Conservation (phyloP, 2,329 filamentous ascomycete species). For the Mycocentrospora acerina region DNA sequence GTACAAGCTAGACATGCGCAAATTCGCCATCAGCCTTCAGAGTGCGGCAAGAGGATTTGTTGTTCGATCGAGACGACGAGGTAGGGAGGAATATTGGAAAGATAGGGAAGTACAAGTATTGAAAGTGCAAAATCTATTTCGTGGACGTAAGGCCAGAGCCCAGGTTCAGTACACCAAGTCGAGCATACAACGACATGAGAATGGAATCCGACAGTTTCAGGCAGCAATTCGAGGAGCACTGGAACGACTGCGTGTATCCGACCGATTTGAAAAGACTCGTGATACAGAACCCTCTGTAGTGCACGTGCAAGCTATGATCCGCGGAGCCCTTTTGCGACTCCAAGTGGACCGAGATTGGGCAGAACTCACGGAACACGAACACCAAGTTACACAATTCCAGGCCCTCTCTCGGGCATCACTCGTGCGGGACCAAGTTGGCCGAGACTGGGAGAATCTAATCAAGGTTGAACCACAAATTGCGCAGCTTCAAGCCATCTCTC, state of each 20-base stretch:
- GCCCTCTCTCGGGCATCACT: slow-evolving; percentile 46
- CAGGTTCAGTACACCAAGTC: slow-evolving; percentile 51
- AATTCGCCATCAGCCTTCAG: slow-evolving; percentile 78
- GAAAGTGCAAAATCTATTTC: slow-evolving; percentile 77
- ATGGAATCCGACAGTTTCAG: slow-evolving; percentile 55
- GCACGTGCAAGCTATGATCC: slow-evolving; percentile 56
- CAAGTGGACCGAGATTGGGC: slow-evolving; percentile 47
- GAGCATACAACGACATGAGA: slow-evolving; percentile 48
- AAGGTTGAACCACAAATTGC: slow-evolving; percentile 61
- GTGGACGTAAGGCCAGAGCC: slow-evolving; percentile 60
- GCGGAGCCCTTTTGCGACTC: slow-evolving; percentile 67
- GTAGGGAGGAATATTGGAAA: slow-evolving; percentile 68
- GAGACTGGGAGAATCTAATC: slow-evolving; percentile 21
- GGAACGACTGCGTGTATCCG: slow-evolving; percentile 43
- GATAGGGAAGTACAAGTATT: slow-evolving; percentile 71
- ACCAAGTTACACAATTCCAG: slow-evolving; percentile 45
- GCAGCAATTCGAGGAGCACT: slow-evolving; percentile 56
- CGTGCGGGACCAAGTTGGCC: slow-evolving; percentile 51
- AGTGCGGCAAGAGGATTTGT: slow-evolving; percentile 76
- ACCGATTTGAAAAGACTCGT: slow-evolving; percentile 62
- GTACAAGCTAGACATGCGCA: slow-evolving; percentile 80
- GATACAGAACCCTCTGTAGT: slow-evolving; percentile 63
- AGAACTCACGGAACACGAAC: slow-evolving; percentile 51
- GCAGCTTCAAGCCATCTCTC: slow-evolving; percentile 56
- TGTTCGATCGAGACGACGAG: slow-evolving; percentile 62